Evolutionary conservation across 768 basidiomycete genomes (phyloP), one percentile per base, ranked within the genome.

Genomic region (Termitomyces sp.): DNA sequence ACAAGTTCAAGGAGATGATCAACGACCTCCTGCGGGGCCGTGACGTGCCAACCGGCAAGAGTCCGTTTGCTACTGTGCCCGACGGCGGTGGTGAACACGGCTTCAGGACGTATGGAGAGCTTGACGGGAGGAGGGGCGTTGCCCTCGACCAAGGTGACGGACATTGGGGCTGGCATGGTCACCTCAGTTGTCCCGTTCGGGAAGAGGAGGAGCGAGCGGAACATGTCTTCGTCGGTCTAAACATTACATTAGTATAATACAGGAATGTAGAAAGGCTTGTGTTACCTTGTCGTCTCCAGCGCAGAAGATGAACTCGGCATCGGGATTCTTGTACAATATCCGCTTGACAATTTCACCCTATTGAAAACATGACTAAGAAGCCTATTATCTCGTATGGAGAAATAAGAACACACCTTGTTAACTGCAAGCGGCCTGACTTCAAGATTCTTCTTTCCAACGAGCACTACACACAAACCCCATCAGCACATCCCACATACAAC

Each of bases 181-280:
- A 60, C 74, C 60, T 76, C 78, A 51, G 65, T 79, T 34, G 68
- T 72, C 3, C 81, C 81, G 1, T 79, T 66, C 0, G 77, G 76
- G 76, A 91, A 90, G 64, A 88, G 78, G 29, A 85, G 81, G 0
- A 96, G 81, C 0, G 93, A 83, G 65, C 95, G 89, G 90, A 98
- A 98, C 96, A 99, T 99, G 79, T 99, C 96, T 77, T 99, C 96
- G 79, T 98, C 94, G 52, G 96, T 96, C 92, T 91, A 66, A 12
- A 48, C 32, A 4, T 3, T 2, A 0, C 5, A 12, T 57, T 34
- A 57, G 55, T 20, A 43, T 11, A 0, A 43, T 9, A 15, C 2
- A 15, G 29, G 58, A 25, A 40, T 32, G 20, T 29, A 9, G 12
- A 3, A 17, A 15, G 17, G 31, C 10, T 3, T 20, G 25, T 42